phyloP scores from a whole-genome alignment of 495 filamentous ascomycete genomes.

The Patellaria atrata region DNA sequence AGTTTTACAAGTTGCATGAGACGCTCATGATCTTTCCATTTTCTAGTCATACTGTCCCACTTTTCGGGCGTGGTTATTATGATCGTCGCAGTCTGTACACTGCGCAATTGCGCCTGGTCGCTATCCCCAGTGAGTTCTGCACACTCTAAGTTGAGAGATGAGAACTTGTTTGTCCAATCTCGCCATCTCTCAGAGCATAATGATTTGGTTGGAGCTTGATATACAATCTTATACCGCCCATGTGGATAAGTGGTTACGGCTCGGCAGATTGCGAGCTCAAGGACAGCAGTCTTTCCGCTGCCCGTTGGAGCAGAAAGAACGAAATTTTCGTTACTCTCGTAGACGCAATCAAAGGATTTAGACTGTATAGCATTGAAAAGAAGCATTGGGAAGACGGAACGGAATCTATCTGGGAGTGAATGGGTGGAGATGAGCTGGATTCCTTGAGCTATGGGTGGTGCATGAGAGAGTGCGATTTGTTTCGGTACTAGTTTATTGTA shows the following conservation, averaged over 20 bases:
- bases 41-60: conserved; percentile 94
- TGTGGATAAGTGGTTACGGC: conserved; percentile 46
- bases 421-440: conserved; percentile 60
- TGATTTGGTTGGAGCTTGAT: conserved; percentile 89
- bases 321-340: conserved; percentile 63
- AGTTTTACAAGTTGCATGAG: conserved; percentile 77
- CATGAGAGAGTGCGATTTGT: conserved; percentile 21
- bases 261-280: conserved; percentile 85
- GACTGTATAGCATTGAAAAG: conserved; percentile 90
- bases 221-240: conserved; percentile 79
- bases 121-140: conserved; percentile 90
- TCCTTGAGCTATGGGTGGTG: conserved; percentile 43
- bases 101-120: conserved; percentile 53
- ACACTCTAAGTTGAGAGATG: conserved; percentile 56
- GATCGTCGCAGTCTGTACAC: conserved; percentile 69
- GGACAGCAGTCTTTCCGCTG: conserved; percentile 81
- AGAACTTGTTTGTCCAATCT: conserved; percentile 83
- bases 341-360: conserved; percentile 63
- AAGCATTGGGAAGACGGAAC: conserved; percentile 61
- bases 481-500: conserved; percentile 4
- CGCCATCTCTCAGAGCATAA: conserved; percentile 69
- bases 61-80: conserved; percentile 97
- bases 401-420: conserved; percentile 62
- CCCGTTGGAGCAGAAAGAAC: conserved; percentile 86
- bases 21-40: conserved; percentile 81